Conservation (phyloP, 164 flowering plant genomes). For the Akebia trifoliata region DNA sequence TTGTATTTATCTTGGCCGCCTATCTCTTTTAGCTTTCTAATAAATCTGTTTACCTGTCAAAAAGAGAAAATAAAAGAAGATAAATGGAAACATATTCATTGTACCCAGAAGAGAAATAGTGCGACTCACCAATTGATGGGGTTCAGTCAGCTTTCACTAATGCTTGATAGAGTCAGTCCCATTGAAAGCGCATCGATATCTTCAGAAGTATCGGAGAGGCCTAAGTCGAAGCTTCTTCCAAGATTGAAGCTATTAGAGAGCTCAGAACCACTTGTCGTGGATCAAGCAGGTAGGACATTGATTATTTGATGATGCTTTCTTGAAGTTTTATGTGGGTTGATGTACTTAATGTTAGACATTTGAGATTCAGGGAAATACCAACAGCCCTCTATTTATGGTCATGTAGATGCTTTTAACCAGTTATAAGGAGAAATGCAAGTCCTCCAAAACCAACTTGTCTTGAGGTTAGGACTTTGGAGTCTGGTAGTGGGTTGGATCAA, state of each 20-base stretch:
- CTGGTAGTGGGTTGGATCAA: slow-evolving; percentile 60
- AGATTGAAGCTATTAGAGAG: slow-evolving; percentile 64
- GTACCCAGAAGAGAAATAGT: no score
- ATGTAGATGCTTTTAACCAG: slow-evolving; percentile 28
- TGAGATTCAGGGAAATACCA: slow-evolving; percentile 27
- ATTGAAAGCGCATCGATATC: slow-evolving; percentile 23
- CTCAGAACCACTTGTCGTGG: slow-evolving; percentile 32
- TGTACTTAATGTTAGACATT: neutral
- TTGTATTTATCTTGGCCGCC: no score
- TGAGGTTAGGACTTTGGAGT: slow-evolving; percentile 40
- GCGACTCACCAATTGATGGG: slow-evolving; percentile 18
- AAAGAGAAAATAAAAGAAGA: no score
- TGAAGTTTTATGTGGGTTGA: neutral
- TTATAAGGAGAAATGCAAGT: slow-evolving; percentile 24
- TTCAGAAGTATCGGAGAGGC: slow-evolving; percentile 56
- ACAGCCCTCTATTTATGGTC: slow-evolving; percentile 24
- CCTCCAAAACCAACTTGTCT: slow-evolving; percentile 33
- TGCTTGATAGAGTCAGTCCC: slow-evolving; percentile 29
- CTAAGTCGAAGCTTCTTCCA: slow-evolving; percentile 75
- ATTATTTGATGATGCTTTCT: neutral
- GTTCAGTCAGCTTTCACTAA: slow-evolving; percentile 26
- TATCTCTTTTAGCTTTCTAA: no score
- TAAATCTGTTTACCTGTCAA: no score
- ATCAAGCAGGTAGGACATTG: slow-evolving; percentile 50
- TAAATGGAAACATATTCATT: no score